Evolutionary conservation across 495 filamentous ascomycete species (phyloP).

Genomic region (Chaetomium tenue): DNA sequence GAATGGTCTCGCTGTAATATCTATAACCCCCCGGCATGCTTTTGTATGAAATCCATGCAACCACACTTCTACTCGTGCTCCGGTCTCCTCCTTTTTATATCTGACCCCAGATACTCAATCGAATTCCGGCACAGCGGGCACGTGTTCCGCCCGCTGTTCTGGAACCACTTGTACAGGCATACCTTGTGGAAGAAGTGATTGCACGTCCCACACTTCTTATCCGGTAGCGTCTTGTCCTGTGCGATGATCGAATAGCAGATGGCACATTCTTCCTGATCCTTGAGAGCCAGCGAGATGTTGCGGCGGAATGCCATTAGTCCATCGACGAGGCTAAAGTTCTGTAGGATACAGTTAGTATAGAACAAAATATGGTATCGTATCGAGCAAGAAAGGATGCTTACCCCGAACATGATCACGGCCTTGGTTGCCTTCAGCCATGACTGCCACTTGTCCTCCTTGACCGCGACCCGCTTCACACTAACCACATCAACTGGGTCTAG

Average conservation of each 20-base stretch:
- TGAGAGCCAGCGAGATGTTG: conserved; percentile 81
- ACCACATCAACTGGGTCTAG: conserved; percentile 73
- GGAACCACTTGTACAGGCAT: conserved; percentile 95
- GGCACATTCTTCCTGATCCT: conserved; percentile 91
- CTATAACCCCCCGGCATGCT: too few relatives aligned
- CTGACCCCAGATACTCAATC: conserved; percentile 61
- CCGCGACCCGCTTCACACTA: conserved; percentile 75
- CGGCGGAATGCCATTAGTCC: conserved; percentile 77
- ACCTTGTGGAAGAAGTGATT: conserved; percentile 88
- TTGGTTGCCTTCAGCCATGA: conserved; percentile 81
- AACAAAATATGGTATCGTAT: neutral
- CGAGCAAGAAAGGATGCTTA: conserved; percentile 33
- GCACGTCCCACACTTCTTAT: conserved; percentile 88
- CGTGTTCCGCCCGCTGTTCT: conserved; percentile 81
- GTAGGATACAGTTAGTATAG: conserved; percentile 18
- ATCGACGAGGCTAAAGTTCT: conserved; percentile 79
- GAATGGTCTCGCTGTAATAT: too few relatives aligned
- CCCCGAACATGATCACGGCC: conserved; percentile 86
- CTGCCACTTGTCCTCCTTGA: conserved; percentile 87
- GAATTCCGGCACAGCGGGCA: conserved; percentile 88
- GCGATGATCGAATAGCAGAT: conserved; percentile 96
- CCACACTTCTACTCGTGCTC: conserved; percentile 22
- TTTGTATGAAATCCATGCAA: neutral
- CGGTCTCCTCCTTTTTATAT: conserved; percentile 28
- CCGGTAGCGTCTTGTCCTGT: conserved; percentile 80